Evolutionary conservation across 2,329 filamentous ascomycete genomes (phyloP).

Genomic region (Botrytis aclada): DNA sequence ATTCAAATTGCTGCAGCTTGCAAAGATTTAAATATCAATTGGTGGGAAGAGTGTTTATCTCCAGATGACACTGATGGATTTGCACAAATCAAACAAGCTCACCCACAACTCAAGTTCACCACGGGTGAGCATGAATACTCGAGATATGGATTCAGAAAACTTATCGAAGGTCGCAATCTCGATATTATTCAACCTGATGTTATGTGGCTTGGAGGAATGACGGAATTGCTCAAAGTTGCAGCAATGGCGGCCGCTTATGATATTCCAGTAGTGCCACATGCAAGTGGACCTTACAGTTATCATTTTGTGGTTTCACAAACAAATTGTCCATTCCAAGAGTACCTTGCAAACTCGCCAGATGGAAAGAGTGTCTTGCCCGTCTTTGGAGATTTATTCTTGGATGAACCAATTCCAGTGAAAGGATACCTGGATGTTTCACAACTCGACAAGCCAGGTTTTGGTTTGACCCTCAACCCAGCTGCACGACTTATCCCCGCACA

Average conservation of each 20-base stretch:
- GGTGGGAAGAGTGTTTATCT: constrained; percentile 93
- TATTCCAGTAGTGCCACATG: constrained; percentile 92
- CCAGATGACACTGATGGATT: constrained; percentile 93
- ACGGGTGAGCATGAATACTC: constrained; percentile 96
- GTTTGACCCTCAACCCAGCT: constrained; percentile 78
- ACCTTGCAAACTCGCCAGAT: constrained; percentile 88
- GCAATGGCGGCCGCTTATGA: constrained; percentile 91
- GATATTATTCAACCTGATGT: constrained; percentile 95
- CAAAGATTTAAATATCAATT: constrained; percentile 83
- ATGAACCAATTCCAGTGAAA: constrained; percentile 83
- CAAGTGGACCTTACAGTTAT: constrained; percentile 90
- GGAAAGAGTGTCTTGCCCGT: constrained; percentile 87
- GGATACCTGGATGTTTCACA: constrained; percentile 77
- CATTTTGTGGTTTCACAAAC: constrained; percentile 93
- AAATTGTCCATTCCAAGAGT: constrained; percentile 94
- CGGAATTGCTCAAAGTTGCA: constrained; percentile 84
- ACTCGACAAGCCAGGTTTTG: constrained; percentile 87
- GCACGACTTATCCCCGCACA: constrained; percentile 72
- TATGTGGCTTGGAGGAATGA: constrained; percentile 95
- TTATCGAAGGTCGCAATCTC: constrained; percentile 85
- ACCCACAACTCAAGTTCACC: constrained; percentile 88
- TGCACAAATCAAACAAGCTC: constrained; percentile 82
- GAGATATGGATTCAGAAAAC: constrained; percentile 89
- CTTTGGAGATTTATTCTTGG: constrained; percentile 85
- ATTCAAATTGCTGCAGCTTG: constrained; percentile 86